Conservation (phyloP, 257 asterid genomes). For the Anisodus acutangulus region DNA sequence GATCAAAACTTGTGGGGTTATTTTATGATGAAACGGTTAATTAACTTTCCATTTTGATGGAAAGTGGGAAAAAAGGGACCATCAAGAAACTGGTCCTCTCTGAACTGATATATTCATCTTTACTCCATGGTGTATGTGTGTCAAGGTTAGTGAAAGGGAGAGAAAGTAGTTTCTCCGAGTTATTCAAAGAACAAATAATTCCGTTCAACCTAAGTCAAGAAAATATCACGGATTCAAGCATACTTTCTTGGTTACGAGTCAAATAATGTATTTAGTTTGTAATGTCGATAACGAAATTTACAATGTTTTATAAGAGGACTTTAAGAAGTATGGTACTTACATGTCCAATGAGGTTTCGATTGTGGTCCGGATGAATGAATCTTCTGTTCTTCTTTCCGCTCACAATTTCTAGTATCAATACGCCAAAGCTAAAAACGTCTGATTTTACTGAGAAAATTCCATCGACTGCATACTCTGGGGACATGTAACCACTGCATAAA, state of each 20-base stretch:
- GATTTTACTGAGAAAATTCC: constrained; percentile 48
- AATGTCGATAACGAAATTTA: neutral
- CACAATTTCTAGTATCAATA: constrained; percentile 39
- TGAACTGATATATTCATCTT: neutral
- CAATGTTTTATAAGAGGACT: neutral
- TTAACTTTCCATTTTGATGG: neutral
- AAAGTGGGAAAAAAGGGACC: no score
- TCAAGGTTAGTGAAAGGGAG: neutral
- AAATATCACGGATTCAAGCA: neutral
- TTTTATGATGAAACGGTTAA: no score
- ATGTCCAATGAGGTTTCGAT: constrained; percentile 46
- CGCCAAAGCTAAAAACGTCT: constrained; percentile 47
- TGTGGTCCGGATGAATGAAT: constrained; percentile 34
- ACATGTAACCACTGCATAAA: constrained; percentile 45
- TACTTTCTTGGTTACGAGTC: neutral
- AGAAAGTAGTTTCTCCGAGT: neutral
- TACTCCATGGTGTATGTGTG: neutral
- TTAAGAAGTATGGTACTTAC: constrained; percentile 30
- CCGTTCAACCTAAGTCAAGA: neutral
- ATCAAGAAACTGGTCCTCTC: neutral
- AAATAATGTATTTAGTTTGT: neutral
- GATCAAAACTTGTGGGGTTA: no score
- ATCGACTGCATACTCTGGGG: constrained; percentile 47
- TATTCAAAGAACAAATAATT: neutral
- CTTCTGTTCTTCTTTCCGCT: constrained; percentile 44